A percentile compares a stretch with the other conserved stretches of the same genome.
Evolutionary conservation across 495 filamentous ascomycete genomes (phyloP).

Genomic region (Pseudoneurospora amorphoporcata): DNA sequence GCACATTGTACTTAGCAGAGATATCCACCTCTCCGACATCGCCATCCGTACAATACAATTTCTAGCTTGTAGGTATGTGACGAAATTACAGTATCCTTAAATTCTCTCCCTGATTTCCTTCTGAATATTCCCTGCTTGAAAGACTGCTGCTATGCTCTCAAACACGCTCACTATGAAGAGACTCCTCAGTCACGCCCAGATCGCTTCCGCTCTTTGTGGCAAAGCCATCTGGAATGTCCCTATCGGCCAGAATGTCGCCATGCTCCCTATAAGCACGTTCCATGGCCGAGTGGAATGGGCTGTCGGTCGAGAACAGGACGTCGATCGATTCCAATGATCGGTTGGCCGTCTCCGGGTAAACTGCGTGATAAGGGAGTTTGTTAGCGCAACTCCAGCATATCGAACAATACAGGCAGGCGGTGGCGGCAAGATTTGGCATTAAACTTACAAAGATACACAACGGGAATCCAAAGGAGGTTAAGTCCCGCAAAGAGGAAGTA

Average conservation of each 20-base stretch:
- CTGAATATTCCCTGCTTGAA: not conserved
- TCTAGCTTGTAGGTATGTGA: not conserved
- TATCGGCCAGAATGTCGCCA: constrained; percentile 2
- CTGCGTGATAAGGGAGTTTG: not conserved
- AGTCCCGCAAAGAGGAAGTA: constrained; percentile 7
- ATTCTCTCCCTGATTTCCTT: not conserved
- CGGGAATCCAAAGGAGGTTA: constrained; percentile 6
- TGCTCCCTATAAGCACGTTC: constrained; percentile 8
- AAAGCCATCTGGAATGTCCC: not conserved
- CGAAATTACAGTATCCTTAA: not conserved
- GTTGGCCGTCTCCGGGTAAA: constrained; percentile 64
- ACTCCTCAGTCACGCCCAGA: not conserved
- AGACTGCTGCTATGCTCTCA: not conserved
- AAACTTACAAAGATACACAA: constrained; percentile 7
- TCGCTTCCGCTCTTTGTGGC: not conserved
- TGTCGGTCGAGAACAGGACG: constrained; percentile 42
- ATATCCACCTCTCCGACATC: no score
- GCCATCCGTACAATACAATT: no score
- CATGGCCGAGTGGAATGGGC: constrained; percentile 10
- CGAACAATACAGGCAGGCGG: not conserved
- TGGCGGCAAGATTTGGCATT: not conserved
- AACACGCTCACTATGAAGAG: not conserved
- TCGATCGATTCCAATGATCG: constrained; percentile 67
- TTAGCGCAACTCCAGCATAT: constrained; percentile 3
- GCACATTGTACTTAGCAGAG: no score